These are phyloP conservation scores for Petunia hybrid DNA, from an alignment of 305 asterid genomes.

Conservation along the genomic window DNA sequence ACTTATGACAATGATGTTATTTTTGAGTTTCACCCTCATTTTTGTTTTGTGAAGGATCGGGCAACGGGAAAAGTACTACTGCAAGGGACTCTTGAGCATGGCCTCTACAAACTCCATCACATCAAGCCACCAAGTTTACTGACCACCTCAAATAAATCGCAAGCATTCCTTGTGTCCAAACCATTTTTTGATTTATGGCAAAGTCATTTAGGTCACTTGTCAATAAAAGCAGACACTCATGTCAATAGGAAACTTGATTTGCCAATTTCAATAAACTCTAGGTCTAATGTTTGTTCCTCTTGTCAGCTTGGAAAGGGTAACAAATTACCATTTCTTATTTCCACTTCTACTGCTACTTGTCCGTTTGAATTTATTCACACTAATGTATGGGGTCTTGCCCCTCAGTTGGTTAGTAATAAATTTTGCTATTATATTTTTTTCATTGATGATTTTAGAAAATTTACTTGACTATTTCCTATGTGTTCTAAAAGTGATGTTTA, in stretches of 20 bases:
- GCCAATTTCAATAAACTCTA: background rate
- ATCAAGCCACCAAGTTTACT: background rate
- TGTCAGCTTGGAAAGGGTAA: background rate
- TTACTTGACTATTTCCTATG: background rate
- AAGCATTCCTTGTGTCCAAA: background rate
- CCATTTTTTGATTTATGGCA: background rate
- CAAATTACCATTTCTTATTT: background rate
- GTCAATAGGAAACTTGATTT: background rate
- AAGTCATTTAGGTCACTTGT: background rate
- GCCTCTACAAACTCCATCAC: background rate
- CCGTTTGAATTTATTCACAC: background rate
- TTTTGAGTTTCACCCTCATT: background rate
- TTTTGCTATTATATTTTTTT: background rate
- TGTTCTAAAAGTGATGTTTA: background rate
- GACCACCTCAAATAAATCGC: background rate
- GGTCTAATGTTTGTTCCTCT: background rate
- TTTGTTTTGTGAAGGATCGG: slow-evolving; percentile 12
- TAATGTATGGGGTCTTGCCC: background rate
- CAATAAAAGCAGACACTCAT: background rate
- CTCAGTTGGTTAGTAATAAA: background rate
- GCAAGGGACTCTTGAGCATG: background rate
- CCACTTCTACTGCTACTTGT: background rate
- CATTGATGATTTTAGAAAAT: background rate
- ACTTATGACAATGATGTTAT: background rate
- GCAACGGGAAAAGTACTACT: background rate